Base-by-base conservation (phyloP, 2,329 filamentous ascomycete genomes). In the Triangularia setosa region DNA sequence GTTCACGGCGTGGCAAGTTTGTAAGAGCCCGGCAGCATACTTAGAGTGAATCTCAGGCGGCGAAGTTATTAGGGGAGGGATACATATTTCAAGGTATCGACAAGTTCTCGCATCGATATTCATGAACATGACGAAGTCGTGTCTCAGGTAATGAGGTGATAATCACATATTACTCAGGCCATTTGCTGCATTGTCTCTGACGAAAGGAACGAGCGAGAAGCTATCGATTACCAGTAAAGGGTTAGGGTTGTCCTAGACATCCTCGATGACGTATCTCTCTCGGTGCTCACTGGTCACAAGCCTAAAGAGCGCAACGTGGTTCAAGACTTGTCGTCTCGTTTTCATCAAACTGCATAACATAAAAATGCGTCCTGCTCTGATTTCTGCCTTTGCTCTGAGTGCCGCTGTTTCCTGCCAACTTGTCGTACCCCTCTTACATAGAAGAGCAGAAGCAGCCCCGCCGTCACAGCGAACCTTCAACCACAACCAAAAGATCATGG, bases 391-490 rank as follows among this genome's bases (percentile, higher is more conserved):
- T 55, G 59, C 64, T 25, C 54, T 70, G 24, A 69, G 69, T 68
- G 69, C 66, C 35, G 59, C 58, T 35, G 67, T 67, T 57, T 69
- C 69, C 21, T 68, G 68, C 21, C 71, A 72, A 30, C 64, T 72
- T 23, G 65, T 71, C 28, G 58, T 70, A 14, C 70, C 69, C 30
- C 60, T 72, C 35, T 27, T 68, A 2, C 66, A 65, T 24, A 63
- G 69, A 52, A 62, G 60, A 57, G 61, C 64, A 33, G 75, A 77
- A 68, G 64, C 67, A 53, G 73, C 74, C 60, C 52, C 23, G n/a
- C 24, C 52, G 9, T 55, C 52, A 18, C 25, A 25, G 52, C 23
- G n/a, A 55, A 25, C 23, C 16, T 23, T 55, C 16, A 18, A 55
- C 25, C 52, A 16, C 25, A 14, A 27, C 23, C 52, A 55, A 27